A percentile compares a stretch with the other conserved stretches of the same genome.
Conservation (phyloP, 805 yeast genomes). For the Maudiozyma bulderi region DNA sequence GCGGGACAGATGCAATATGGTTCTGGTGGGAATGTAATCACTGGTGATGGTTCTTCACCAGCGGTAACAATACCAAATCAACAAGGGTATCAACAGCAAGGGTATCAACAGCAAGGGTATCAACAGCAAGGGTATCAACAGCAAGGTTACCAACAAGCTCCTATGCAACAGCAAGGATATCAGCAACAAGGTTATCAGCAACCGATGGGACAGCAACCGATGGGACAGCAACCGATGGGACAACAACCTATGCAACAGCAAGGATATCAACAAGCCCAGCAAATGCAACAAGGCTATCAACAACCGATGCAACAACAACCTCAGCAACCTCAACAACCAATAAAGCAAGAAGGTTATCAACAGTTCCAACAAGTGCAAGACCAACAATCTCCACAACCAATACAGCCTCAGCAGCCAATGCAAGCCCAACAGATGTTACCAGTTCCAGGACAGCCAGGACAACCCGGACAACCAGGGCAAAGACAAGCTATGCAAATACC, state of each 20-base stretch:
- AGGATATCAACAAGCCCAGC: slow-evolving; percentile 8
- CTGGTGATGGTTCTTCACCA: slow-evolving; percentile 3
- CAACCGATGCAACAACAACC: slow-evolving; percentile 4
- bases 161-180: slow-evolving; percentile 1
- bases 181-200: neutral
- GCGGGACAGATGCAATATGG: slow-evolving; percentile 31
- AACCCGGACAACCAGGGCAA: neutral
- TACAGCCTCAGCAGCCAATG: neutral
- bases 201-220: slow-evolving; percentile 1
- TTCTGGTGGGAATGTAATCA: slow-evolving; percentile 11
- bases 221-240: slow-evolving; percentile 5
- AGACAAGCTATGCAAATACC: neutral
- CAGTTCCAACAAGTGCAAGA: neutral
- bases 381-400: neutral
- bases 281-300: slow-evolving; percentile 6
- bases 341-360: slow-evolving; percentile 5
- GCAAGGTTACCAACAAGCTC: slow-evolving; percentile 1
- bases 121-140: neutral
- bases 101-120: slow-evolving; percentile 1
- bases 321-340: slow-evolving; percentile 7
- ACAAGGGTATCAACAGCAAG: neutral
- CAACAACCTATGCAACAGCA: slow-evolving; percentile 9
- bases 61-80: neutral
- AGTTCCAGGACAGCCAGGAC: neutral
- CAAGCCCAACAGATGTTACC: neutral